Percentiles rank a stretch among this genome's conserved stretches.
These are phyloP conservation scores for Lachancea sp. DNA, from an alignment of 805 yeast species.

Conservation along the genomic window DNA sequence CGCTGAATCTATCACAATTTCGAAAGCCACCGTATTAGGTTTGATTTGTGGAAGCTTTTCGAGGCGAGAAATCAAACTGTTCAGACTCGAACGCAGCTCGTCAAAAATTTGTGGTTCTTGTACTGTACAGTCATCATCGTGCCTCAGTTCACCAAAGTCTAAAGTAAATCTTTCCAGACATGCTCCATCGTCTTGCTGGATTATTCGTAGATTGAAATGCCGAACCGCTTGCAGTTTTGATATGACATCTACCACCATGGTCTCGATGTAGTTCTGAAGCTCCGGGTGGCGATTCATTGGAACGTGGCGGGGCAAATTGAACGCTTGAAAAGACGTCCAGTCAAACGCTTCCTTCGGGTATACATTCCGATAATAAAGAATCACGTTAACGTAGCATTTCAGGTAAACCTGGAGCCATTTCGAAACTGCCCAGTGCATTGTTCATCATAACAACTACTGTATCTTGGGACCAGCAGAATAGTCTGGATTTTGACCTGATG, in stretches of 20 bases:
- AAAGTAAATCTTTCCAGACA: constrained; percentile 26
- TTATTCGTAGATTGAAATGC: constrained; percentile 21
- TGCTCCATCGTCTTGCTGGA: constrained; percentile 15
- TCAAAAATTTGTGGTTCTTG: constrained; percentile 27
- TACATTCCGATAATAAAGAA: constrained; percentile 33
- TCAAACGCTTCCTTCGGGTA: constrained; percentile 35
- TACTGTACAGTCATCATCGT: constrained; percentile 11
- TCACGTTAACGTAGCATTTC: constrained; percentile 34
- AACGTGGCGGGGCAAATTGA: constrained; percentile 36
- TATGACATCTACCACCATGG: constrained; percentile 26
- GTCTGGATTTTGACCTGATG: too few species aligned
- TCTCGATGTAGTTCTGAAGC: constrained; percentile 35
- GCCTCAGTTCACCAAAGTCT: constrained; percentile 30
- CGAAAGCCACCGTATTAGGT: constrained; percentile 26
- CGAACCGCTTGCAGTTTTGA: constrained; percentile 21
- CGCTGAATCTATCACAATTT: constrained; percentile 24
- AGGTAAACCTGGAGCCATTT: constrained; percentile 31
- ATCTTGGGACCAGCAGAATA: too few species aligned
- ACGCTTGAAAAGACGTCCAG: constrained; percentile 34
- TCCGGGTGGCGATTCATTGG: constrained; percentile 44
- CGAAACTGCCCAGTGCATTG: constrained; percentile 20
- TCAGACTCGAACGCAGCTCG: constrained; percentile 29
- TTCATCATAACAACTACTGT: not conserved
- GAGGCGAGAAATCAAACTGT: constrained; percentile 22
- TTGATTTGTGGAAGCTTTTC: constrained; percentile 21